These are phyloP conservation scores for Euphorbia celastroides DNA, from an alignment of 441 rosid species.

Conservation along the genomic window DNA sequence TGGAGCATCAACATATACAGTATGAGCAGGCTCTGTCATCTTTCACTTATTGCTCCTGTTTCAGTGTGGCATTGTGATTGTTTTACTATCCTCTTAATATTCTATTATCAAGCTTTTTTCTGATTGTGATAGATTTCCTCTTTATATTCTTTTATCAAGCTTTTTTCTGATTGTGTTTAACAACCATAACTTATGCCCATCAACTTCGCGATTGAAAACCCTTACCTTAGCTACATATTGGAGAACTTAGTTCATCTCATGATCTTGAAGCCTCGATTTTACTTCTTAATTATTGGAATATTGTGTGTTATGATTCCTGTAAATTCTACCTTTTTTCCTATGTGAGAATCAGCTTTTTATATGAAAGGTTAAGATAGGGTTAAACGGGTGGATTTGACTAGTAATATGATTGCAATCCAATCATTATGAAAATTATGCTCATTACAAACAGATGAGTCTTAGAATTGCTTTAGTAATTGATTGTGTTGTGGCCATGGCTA, in stretches of 20 bases:
- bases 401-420: neutral
- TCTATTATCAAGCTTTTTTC: no score
- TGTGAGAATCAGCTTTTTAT: neutral
- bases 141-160: no score
- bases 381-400: neutral
- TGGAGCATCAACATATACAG: conserved; percentile 80
- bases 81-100: no score
- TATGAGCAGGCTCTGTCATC: conserved; percentile 13
- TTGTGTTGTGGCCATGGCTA: neutral
- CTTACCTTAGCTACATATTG: neutral
- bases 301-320: neutral
- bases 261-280: neutral
- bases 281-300: neutral
- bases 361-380: neutral
- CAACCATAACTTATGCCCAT: neutral
- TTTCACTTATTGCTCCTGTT: neutral
- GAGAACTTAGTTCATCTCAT: neutral
- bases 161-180: no score
- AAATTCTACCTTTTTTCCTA: neutral
- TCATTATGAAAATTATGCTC: neutral
- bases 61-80: no score
- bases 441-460: neutral
- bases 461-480: neutral
- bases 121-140: no score
- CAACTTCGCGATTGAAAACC: neutral